Evolutionary conservation across 306 rosid genomes (phyloP), one percentile per base, ranked within the genome.

Genomic region (Acmispon strigosus): DNA sequence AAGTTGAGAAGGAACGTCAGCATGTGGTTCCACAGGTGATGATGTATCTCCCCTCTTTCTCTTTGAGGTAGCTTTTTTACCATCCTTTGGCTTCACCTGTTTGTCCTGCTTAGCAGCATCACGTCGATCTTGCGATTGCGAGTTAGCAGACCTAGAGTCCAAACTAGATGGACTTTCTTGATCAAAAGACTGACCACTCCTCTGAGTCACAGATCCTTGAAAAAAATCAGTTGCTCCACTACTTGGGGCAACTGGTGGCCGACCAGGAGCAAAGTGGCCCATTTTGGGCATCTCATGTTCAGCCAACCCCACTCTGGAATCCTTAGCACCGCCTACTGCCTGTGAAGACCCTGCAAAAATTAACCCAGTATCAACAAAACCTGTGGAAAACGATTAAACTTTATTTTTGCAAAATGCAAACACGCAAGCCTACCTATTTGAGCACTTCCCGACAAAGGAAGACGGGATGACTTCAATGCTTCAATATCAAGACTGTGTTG

Each of bases 131-230:
- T 89, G 96, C 36, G 95, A 86, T 72, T 89, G 96, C 2, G 98
- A 92, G 80, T 92, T 92, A 68, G 90, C 92, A 79, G 98, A 89
- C 89, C 95, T 92, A 63, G 98, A 89, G 78, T 92, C 98, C 83
- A 92, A 84, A 86, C 98, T 89, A 76, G 96, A 89, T 1, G 98
- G 98, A 79, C 98, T 92, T 83, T 75, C 98, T 77, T 89, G 95
- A 81, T 92, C 98, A 81, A 89, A 85, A 76, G 92, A 87, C 72
- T 86, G 96, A 70, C 84, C 67, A 75, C 87, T 86, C 73, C 93
- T 82, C 69, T 82, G 96, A 67, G 92, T 81, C 43, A 86, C 81
- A 69, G 95, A 80, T 60, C 92, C 98, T 79, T 88, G 98, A 83
- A 78, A 89, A 86, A 83, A 87, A 29, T 89, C 98, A 64, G 82